Evolutionary conservation across 495 filamentous ascomycete genomes (phyloP).

Genomic region (Staphylotrichum tortipilum): DNA sequence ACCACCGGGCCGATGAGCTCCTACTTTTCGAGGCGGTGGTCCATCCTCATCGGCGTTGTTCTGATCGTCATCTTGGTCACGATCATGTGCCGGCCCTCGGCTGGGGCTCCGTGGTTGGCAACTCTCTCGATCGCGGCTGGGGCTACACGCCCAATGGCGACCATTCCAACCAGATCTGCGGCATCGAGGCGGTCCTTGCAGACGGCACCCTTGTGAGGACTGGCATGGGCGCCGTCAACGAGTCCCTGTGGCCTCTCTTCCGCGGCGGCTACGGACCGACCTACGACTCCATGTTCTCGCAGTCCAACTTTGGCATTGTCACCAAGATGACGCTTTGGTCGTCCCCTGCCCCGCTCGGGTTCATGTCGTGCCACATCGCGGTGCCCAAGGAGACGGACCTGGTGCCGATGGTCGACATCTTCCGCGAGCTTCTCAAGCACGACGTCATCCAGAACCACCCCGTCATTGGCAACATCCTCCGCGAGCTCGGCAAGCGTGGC

Average conservation of each 20-base stretch:
- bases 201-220: constrained; percentile 47
- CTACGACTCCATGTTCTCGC: constrained; percentile 48
- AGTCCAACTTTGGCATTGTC: constrained; percentile 51
- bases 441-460: no score
- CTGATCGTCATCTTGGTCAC: no score
- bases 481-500: no score
- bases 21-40: no score
- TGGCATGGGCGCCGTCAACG: constrained; percentile 47
- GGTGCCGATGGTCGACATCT: constrained; percentile 22
- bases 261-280: constrained; percentile 49
- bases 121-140: constrained; percentile 48
- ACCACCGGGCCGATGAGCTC: no score
- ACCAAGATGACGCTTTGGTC: constrained; percentile 47
- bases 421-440: no score
- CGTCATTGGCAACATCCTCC: no score
- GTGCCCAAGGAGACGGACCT: constrained; percentile 47
- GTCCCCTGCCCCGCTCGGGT: no score
- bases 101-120: constrained; percentile 38
- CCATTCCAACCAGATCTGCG: constrained; percentile 47
- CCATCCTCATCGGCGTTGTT: no score
- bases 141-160: constrained; percentile 48
- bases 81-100: constrained; percentile 42
- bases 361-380: constrained; percentile 43
- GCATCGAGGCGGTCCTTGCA: constrained; percentile 50
- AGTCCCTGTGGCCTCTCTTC: constrained; percentile 45